Conservation (phyloP, 176 grass and related monocot genomes). For the Musa acuminata region DNA sequence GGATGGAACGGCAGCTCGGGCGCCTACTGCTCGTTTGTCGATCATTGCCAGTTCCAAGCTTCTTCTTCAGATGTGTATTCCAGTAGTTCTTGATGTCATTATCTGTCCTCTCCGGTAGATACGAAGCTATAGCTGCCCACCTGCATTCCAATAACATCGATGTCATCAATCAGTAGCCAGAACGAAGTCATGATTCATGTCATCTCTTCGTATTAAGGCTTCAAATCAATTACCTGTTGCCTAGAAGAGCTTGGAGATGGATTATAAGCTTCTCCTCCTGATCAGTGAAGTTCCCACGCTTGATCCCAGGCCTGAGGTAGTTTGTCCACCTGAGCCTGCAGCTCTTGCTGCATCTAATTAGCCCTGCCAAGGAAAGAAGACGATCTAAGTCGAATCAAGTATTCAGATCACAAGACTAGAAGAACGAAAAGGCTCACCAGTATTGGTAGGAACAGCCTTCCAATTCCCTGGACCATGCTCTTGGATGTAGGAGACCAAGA, state of each 20-base stretch:
- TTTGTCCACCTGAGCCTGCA: slow-evolving; percentile 16
- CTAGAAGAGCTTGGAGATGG: slow-evolving; percentile 10
- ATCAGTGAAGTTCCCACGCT: slow-evolving; percentile 13
- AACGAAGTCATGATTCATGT: background rate
- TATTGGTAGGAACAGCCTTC: slow-evolving; percentile 9
- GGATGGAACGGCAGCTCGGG: background rate
- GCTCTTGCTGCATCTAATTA: slow-evolving; percentile 15
- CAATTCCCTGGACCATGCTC: slow-evolving; percentile 10
- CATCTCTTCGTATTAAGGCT: background rate
- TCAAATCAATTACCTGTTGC: background rate
- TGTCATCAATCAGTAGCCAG: no score
- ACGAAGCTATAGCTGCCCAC: slow-evolving; percentile 11
- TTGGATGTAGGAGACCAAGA: slow-evolving; percentile 10
- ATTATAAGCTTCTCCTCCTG: slow-evolving; percentile 7
- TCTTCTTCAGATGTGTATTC: slow-evolving; percentile 18
- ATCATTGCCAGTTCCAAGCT: background rate
- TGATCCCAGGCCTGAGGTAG: slow-evolving; percentile 14
- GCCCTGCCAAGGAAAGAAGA: background rate
- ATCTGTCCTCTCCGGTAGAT: slow-evolving; percentile 13
- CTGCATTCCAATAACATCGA: background rate
- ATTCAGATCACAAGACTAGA: no score
- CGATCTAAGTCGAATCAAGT: background rate
- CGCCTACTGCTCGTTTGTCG: background rate
- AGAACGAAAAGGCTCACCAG: background rate
- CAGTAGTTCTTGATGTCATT: slow-evolving; percentile 19